Base-by-base conservation (phyloP, 345 rosid species). In the Rhodamnia argentea region DNA sequence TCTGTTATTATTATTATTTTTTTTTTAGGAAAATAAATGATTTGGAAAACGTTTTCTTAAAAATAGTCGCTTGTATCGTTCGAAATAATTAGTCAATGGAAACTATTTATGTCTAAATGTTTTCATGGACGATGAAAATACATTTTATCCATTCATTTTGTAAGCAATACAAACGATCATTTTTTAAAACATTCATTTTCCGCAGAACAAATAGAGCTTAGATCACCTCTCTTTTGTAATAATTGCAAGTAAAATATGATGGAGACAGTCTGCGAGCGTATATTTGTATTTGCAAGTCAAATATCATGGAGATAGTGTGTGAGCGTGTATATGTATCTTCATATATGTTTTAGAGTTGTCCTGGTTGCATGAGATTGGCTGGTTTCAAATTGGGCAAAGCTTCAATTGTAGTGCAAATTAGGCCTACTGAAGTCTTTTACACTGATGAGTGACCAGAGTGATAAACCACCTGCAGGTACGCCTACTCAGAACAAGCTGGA, bases 401-500 rank as follows among this genome's bases (percentile, higher is more conserved):
- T 11, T 70, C 47, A 18, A 44, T 32, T 70, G 47, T 70, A 40
- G 26, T 20, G 47, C 47, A 32, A 70, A 70, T 70, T 2, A 37
- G 78, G 24, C 13, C 78, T 22, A 37, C 78, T 18, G 47, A 18
- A 32, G 37, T 83, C 58, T 83, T 50, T 74, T 54, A 23, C 83
- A 70, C 84, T 88, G 86, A 90, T 54, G 40, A 56, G 29, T 83
- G 85, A 52, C 82, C 15, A 52, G 78, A 70, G 81, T 18, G 47
- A 70, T 70, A 70, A 70, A 55, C 52, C 23, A 83, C 85, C 51
- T 58, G 70, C 87, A 96, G 99, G 89, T 96, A 96, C 86, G 99
- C 98, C 32, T 96, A 95, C 90, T 92, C 96, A 2, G 98, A 93
- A 75, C 94, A 92, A 58, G 88, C 83, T 6, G 96, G 93, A 85